These are phyloP conservation scores for Salix brachista DNA, from an alignment of 345 rosid species.

Conservation along the genomic window DNA sequence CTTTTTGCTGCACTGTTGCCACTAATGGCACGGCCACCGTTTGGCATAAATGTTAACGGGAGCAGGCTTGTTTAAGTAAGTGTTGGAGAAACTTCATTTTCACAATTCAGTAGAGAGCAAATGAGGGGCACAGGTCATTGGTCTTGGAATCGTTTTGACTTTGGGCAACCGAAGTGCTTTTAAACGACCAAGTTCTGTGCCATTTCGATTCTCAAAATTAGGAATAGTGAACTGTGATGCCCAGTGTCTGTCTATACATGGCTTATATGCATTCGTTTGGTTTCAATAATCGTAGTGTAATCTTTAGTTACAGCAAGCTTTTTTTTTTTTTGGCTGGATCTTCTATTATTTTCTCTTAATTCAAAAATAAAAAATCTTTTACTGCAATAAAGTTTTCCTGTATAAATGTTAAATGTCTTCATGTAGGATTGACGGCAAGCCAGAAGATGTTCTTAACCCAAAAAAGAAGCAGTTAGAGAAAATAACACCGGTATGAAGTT, in stretches of 20 bases:
- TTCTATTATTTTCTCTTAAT: too few species aligned
- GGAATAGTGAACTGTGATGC: not conserved
- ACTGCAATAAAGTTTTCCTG: not conserved
- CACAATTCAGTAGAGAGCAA: not conserved
- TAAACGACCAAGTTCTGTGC: not conserved
- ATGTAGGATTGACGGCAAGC: slow-evolving; percentile 81
- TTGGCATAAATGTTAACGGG: not conserved
- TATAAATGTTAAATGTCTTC: slow-evolving; percentile 4
- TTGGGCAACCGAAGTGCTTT: not conserved
- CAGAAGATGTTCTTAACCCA: slow-evolving; percentile 92
- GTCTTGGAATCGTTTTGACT: not conserved
- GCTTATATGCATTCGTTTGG: not conserved
- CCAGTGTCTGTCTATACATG: not conserved
- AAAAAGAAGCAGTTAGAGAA: slow-evolving; percentile 95
- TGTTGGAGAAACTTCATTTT: not conserved
- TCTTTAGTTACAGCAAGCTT: not conserved
- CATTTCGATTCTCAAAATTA: not conserved
- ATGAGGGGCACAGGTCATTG: not conserved
- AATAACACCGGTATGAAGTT: slow-evolving; percentile 70
- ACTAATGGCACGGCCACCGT: not conserved
- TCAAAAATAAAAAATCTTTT: not conserved
- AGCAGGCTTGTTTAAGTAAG: not conserved
- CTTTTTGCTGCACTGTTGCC: not conserved
- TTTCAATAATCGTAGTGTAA: not conserved
- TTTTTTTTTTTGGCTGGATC: not conserved